Conservation (phyloP, 2,329 filamentous ascomycete species). For the Cercospora sesami region DNA sequence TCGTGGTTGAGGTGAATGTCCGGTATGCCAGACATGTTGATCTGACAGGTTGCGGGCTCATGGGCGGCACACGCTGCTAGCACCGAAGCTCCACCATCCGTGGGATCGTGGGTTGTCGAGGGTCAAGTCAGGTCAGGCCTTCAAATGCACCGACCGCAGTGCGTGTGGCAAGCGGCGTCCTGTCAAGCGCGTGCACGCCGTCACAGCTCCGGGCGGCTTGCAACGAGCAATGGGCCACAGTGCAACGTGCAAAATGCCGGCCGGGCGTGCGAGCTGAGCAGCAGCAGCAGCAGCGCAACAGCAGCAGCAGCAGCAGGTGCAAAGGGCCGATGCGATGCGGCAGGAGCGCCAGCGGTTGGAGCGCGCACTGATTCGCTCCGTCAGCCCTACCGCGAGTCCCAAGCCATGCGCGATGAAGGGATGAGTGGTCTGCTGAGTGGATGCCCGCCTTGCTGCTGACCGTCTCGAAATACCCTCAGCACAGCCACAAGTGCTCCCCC, state of each 20-base stretch:
- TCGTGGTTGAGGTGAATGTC: conserved; percentile 42
- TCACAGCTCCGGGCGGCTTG: neutral
- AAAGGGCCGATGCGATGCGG: conserved; percentile 22
- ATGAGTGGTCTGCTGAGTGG: conserved; percentile 16
- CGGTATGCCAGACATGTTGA: conserved; percentile 33
- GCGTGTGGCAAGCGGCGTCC: neutral
- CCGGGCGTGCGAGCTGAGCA: conserved; percentile 15
- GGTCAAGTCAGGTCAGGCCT: neutral
- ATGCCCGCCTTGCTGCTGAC: conserved; percentile 3
- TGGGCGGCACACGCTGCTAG: conserved; percentile 12
- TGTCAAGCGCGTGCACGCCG: neutral
- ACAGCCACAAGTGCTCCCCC: conserved; percentile 17
- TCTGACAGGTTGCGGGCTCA: conserved; percentile 18
- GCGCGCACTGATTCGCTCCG: conserved; percentile 22
- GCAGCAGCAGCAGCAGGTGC: conserved; percentile 18
- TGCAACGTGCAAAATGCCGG: conserved; percentile 5
- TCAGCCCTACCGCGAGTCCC: conserved; percentile 24
- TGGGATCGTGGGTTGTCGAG: neutral
- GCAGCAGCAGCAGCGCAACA: conserved; percentile 18
- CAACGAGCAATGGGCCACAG: conserved; percentile 5
- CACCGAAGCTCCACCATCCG: conserved; percentile 20
- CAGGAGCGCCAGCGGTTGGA: conserved; percentile 13
- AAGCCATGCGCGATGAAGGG: conserved; percentile 23
- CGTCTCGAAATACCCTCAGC: conserved; percentile 1
- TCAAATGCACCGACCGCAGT: neutral